Evolutionary conservation across 179 eudicot genomes (phyloP), one percentile per base, ranked within the genome.

Genomic region (Dionaea muscipula): DNA sequence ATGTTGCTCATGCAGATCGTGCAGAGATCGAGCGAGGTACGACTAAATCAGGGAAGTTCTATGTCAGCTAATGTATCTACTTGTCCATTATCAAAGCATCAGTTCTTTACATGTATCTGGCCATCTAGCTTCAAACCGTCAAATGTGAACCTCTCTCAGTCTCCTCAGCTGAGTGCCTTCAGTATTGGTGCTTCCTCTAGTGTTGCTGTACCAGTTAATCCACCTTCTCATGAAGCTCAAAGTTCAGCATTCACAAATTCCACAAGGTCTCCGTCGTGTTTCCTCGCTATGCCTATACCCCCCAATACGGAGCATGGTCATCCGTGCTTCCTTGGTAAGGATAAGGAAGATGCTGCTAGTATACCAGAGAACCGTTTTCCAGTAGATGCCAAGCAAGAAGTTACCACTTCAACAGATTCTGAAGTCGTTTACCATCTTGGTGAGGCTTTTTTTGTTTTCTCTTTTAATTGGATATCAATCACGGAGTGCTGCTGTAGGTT

Each of bases 271-370:
- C 75, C 43, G 79, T 68, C 61, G 46, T 85, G 27, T 18, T 81
- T n/a, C 84, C 93, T 0, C 73, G 52, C 43, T 80, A 40, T 85
- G 55, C 50, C 79, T 40, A 72, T 89, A n/a, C 7, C 61, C 17
- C 68, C 67, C n/a, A 27, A 71, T 52, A 59, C 2, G 0, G 15
- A 38, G 41, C 41, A 38, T 13, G 15, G 41, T 38, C 41, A 38
- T 38, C 41, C 11, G 11, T n/a, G 15, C 11, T 2, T 13, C 15
- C 36, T n/a, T n/a, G 4, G 6, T 31, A 4, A 10, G 7, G 55
- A 67, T 41, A 52, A 55, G 50, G 62, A 58, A 15, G 48, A 51
- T 40, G 62, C 47, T 49, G 53, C 51, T 37, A 52, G 72, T 45
- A 71, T 78, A 22, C 75, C 70, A 40, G 66, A 72, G 16, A 71